Base-by-base conservation (phyloP, 2,329 filamentous ascomycete genomes). In the Claviceps lovelessii region DNA sequence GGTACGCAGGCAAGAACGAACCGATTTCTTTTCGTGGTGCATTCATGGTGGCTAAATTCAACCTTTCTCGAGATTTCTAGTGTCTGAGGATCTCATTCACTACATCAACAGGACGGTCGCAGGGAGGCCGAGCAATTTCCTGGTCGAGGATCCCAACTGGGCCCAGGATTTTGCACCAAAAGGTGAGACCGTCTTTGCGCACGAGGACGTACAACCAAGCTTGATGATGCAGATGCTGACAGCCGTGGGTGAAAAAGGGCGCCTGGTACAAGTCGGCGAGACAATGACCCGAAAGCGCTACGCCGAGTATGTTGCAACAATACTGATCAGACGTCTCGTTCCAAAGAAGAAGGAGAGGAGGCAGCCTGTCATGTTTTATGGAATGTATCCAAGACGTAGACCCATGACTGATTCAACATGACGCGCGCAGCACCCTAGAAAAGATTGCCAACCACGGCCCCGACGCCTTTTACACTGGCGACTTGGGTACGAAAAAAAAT, bases 161-260 rank as follows among this genome's bases (percentile, higher is more conserved):
- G 88, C 90, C 0, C 68, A 86, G 50, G 91, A 96, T 65, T 96
- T 96, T 71, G 90, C 89, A 2, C 89, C 89, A 0, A 83, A 90
- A 57, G 91, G 75, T 73, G 55, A 19, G 58, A 51, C 23, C 13
- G 10, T 29, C 6, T 29, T n/a, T 8, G 17, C 5, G 23, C 17
- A 15, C 23, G 11, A 44, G 11, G 35, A 7, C n/a, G 15, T 48
- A 8, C 31, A 51, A 35, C 9, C 8, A 10, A 28, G 9, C 7
- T 11, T n/a, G 9, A 10, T 37, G 28, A 35, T 11, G 29, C 51
- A 59, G 29, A 61, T 41, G 10, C 35, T 54, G 6, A 54, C 52
- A 33, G 1, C 4, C 9, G 23, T 4, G 19, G 2, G 8, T 13
- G 17, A 8, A 41, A 5, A 41, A 74, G 73, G 90, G 4, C 84